A percentile compares a stretch with the other conserved stretches of the same genome.
phyloP scores from a whole-genome alignment of 306 rosid genomes.

The Oxytropis ochrocephala region DNA sequence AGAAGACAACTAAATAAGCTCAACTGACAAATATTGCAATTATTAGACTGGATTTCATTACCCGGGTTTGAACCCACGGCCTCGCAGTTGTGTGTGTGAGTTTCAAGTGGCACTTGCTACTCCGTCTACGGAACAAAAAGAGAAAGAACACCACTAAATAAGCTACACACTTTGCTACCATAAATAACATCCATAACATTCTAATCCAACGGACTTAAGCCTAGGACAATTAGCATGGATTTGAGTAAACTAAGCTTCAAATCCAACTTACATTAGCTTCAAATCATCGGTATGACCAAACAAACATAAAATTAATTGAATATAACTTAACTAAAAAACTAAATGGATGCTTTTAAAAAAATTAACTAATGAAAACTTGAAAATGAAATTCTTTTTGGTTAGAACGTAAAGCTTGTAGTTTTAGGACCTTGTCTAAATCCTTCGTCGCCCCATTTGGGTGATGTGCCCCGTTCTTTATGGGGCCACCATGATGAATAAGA shows the following conservation, averaged over 20 bases:
- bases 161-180: neutral
- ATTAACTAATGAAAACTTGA: no score
- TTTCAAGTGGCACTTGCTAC: no score
- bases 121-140: no score
- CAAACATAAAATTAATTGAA: neutral
- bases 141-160: neutral
- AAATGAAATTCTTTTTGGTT: neutral
- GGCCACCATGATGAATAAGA: neutral
- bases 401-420: neutral
- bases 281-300: neutral
- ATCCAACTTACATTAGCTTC: neutral
- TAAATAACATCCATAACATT: neutral
- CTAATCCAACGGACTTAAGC: neutral
- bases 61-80: no score
- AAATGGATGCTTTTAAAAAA: neutral
- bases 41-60: no score
- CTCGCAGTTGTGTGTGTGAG: no score
- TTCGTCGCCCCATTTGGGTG: neutral
- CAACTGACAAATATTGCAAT: no score
- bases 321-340: neutral
- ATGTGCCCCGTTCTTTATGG: neutral
- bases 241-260: neutral
- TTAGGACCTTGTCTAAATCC: neutral
- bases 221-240: neutral
- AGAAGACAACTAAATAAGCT: no score